These are phyloP conservation scores for Russula sp. DNA, from an alignment of 768 basidiomycete genomes.

Conservation along the genomic window DNA sequence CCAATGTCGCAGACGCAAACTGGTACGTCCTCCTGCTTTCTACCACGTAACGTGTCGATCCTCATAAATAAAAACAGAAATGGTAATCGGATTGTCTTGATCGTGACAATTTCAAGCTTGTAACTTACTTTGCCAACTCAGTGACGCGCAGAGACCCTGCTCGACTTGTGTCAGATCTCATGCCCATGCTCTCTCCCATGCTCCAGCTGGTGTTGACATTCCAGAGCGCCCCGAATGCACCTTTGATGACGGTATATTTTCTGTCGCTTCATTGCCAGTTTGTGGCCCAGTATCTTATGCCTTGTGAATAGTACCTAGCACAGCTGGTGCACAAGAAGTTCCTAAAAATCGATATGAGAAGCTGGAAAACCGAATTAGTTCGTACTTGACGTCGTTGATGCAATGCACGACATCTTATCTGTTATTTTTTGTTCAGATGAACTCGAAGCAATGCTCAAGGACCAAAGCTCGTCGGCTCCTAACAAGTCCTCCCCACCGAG, in stretches of 20 bases:
- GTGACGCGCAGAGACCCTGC: conserved; percentile 74
- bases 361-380: conserved; percentile 67
- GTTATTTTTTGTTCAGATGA: conserved; percentile 48
- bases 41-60: not conserved
- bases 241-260: conserved; percentile 60
- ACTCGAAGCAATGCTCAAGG: conserved; percentile 60
- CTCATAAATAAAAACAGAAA: conserved; percentile 29
- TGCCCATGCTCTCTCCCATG: conserved; percentile 62
- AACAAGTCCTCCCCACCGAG: conserved; percentile 6
- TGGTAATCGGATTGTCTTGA: conserved; percentile 27
- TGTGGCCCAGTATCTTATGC: conserved; percentile 10
- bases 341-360: conserved; percentile 61
- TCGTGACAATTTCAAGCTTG: not conserved
- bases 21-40: conserved; percentile 46
- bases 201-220: conserved; percentile 52
- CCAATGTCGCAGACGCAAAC: conserved; percentile 69
- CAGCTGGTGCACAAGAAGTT: conserved; percentile 42
- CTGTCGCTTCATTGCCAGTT: not conserved
- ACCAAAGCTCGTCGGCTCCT: conserved; percentile 6
- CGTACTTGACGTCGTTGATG: conserved; percentile 33
- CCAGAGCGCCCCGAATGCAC: conserved; percentile 66
- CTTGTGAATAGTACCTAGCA: conserved; percentile 38
- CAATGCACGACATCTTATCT: conserved; percentile 5
- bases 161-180: conserved; percentile 76
- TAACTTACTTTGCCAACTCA: conserved; percentile 32